These are phyloP conservation scores for Podochytrium sp. DNA, from an alignment of 192 early-diverging fungal genomes.

Conservation along the genomic window DNA sequence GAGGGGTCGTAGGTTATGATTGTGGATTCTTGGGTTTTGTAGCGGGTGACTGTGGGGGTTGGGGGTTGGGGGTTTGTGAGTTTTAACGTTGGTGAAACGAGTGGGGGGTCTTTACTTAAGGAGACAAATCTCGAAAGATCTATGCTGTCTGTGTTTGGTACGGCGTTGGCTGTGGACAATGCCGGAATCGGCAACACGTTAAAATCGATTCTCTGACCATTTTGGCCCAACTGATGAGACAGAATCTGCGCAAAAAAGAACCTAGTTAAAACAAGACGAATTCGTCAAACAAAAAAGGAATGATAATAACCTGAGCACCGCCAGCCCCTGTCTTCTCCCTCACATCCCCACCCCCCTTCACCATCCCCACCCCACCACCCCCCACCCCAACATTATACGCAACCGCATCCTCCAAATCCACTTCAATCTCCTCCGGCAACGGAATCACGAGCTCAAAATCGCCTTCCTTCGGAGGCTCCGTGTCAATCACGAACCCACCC, in stretches of 20 bases:
- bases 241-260: not conserved
- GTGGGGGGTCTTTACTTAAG: not conserved
- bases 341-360: not conserved
- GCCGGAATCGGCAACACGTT: not conserved
- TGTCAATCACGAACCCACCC: conserved; percentile 3
- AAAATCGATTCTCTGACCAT: not conserved
- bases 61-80: not conserved
- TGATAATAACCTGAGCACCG: conserved; percentile 1
- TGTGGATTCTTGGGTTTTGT: conserved; percentile 21
- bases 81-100: not conserved
- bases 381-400: not conserved
- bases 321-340: not conserved
- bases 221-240: not conserved
- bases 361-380: not conserved
- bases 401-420: not conserved
- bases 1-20: not conserved
- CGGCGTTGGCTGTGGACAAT: not conserved
- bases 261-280: not conserved
- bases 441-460: conserved; percentile 30
- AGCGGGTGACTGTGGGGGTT: not conserved
- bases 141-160: not conserved
- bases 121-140: conserved; percentile 9
- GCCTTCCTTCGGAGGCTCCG: not conserved
- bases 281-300: not conserved
- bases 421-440: not conserved